Evolutionary conservation across 441 rosid species (phyloP).

Genomic region (Breynia disticha): DNA sequence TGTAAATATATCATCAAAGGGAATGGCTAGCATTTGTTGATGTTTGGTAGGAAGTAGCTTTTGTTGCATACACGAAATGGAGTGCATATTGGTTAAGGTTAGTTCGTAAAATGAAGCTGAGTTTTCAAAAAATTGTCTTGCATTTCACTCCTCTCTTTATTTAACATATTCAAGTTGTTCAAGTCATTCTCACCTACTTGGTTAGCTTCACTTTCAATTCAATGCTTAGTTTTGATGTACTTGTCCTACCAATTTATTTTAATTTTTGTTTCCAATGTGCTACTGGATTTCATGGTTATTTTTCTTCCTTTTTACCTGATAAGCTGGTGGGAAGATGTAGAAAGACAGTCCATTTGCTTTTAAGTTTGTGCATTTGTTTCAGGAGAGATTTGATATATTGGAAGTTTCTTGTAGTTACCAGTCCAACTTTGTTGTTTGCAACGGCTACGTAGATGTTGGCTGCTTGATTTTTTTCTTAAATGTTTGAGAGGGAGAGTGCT

Average conservation of each 20-base stretch:
- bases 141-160: slow-evolving; percentile 35
- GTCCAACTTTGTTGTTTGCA: neutral
- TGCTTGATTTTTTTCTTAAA: neutral
- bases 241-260: slow-evolving; percentile 14
- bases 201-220: slow-evolving; percentile 49
- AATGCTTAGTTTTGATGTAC: slow-evolving; percentile 21
- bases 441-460: neutral
- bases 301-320: slow-evolving; percentile 18
- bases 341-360: slow-evolving; percentile 5
- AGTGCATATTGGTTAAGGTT: slow-evolving; percentile 35
- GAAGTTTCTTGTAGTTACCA: slow-evolving; percentile 7
- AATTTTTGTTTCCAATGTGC: slow-evolving; percentile 19
- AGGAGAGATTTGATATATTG: neutral
- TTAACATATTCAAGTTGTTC: slow-evolving; percentile 5
- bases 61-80: slow-evolving; percentile 10
- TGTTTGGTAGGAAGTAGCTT: slow-evolving; percentile 46
- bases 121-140: slow-evolving; percentile 35
- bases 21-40: slow-evolving; percentile 12
- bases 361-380: slow-evolving; percentile 4
- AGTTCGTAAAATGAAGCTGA: slow-evolving; percentile 17
- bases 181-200: slow-evolving; percentile 31
- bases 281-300: slow-evolving; percentile 17
- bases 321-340: slow-evolving; percentile 25
- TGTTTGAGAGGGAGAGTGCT: neutral
- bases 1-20: slow-evolving; percentile 8